Evolutionary conservation across 2,329 filamentous ascomycete species (phyloP).

Genomic region (Aureobasidium leucospermi): DNA sequence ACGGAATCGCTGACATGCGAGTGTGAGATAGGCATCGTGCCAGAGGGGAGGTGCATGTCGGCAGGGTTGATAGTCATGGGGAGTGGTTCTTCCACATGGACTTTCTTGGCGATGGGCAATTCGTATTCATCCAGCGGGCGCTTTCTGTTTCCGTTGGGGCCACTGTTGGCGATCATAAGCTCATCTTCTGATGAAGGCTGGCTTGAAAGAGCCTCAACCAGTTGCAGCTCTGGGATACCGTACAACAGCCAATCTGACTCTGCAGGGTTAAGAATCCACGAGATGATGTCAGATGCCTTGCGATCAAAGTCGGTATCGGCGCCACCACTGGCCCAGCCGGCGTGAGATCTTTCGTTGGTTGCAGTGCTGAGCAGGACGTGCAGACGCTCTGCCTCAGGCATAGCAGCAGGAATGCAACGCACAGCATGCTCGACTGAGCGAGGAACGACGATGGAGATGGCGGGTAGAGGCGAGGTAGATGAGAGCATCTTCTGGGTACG

Average conservation of each 20-base stretch:
- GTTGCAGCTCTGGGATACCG: background rate
- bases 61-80: slow-evolving; percentile 26
- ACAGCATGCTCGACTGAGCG: slow-evolving; percentile 38
- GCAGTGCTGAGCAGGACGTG: slow-evolving; percentile 32
- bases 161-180: background rate
- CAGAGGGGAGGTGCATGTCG: slow-evolving; percentile 28
- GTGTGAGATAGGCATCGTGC: background rate
- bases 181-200: slow-evolving; percentile 11
- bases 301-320: slow-evolving; percentile 20
- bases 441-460: slow-evolving; percentile 34
- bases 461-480: background rate
- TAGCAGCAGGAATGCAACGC: slow-evolving; percentile 27
- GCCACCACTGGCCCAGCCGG: slow-evolving; percentile 22
- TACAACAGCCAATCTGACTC: slow-evolving; percentile 17
- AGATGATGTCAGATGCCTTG: slow-evolving; percentile 24
- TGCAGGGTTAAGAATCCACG: slow-evolving; percentile 19
- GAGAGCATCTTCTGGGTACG: slow-evolving; percentile 5
- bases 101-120: slow-evolving; percentile 19
- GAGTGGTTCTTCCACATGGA: slow-evolving; percentile 19
- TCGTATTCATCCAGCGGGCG: slow-evolving; percentile 3
- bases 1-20: slow-evolving; percentile 36
- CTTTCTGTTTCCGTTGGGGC: background rate
- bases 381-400: slow-evolving; percentile 23
- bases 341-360: slow-evolving; percentile 28
- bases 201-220: slow-evolving; percentile 5